Conservation (phyloP, 2,329 filamentous ascomycete species). For the Stagonosporopsis tanaceti region DNA sequence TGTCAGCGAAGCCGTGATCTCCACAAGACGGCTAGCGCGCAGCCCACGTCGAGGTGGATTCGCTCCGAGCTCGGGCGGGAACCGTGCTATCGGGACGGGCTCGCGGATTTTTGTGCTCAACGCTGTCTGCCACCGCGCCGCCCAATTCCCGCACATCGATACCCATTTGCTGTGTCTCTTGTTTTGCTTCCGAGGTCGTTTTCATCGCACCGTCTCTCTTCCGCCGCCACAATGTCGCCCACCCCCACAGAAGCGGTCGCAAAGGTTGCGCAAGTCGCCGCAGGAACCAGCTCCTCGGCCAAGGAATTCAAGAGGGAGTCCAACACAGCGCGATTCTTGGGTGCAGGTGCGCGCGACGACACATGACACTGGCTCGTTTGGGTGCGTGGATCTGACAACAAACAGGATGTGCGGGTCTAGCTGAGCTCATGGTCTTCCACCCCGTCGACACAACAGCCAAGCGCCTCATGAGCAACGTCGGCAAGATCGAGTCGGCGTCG, state of each 20-base stretch:
- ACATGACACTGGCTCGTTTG: background rate
- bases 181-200: background rate
- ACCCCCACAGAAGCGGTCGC: slow-evolving; percentile 18
- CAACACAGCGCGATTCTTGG: slow-evolving; percentile 83
- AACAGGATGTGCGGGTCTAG: slow-evolving; percentile 87
- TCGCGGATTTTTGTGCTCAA: slow-evolving; percentile 18
- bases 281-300: slow-evolving; percentile 53
- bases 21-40: slow-evolving; percentile 4
- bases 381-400: slow-evolving; percentile 21
- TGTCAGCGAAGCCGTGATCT: background rate
- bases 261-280: slow-evolving; percentile 26
- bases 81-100: slow-evolving; percentile 1
- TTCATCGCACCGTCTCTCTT: slow-evolving; percentile 14
- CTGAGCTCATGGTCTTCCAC: slow-evolving; percentile 85
- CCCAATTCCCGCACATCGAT: slow-evolving; percentile 13
- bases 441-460: slow-evolving; percentile 95
- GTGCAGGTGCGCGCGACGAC: slow-evolving; percentile 74
- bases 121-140: slow-evolving; percentile 7
- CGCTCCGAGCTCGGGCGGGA: slow-evolving; percentile 5
- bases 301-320: slow-evolving; percentile 84
- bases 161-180: slow-evolving; percentile 18
- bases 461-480: slow-evolving; percentile 98
- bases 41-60: background rate
- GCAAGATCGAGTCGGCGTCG: slow-evolving; percentile 67
- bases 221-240: slow-evolving; percentile 19